phyloP scores from a whole-genome alignment of 805 yeast species.

The Candida parachauliodes region DNA sequence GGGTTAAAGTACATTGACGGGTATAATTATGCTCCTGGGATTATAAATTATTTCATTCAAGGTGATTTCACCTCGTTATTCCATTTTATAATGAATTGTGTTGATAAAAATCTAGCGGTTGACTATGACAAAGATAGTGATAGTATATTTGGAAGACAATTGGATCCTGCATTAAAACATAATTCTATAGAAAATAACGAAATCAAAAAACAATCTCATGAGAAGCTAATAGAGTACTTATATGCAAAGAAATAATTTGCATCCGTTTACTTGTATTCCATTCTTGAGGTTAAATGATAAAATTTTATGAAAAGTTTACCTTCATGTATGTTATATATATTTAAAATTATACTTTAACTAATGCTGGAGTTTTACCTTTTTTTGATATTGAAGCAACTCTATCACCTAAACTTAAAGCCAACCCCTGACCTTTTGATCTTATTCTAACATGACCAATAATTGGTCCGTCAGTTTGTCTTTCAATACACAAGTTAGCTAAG shows the following conservation, averaged over 20 bases:
- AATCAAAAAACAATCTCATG: conserved; percentile 7
- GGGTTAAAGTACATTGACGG: conserved; percentile 10
- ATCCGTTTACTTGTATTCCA: no score
- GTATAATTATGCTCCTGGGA: conserved; percentile 8
- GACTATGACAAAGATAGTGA: conserved; percentile 15
- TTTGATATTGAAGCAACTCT: conserved; percentile 82
- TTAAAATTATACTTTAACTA: conserved; percentile 4
- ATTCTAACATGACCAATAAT: conserved; percentile 93
- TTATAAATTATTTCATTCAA: conserved; percentile 9
- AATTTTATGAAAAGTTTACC: no score
- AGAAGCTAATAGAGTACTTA: conserved; percentile 6
- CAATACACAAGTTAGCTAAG: conserved; percentile 90
- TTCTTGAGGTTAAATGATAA: no score
- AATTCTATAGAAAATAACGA: conserved; percentile 14
- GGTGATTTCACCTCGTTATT: conserved; percentile 21
- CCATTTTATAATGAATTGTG: conserved; percentile 9
- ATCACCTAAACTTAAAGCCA: conserved; percentile 93
- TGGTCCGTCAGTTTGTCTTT: conserved; percentile 68
- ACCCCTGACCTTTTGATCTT: conserved; percentile 96
- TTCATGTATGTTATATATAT: not conserved
- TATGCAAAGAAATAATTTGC: no score
- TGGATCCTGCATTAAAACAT: conserved; percentile 17
- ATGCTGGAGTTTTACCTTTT: conserved; percentile 22
- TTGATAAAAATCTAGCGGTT: conserved; percentile 4
- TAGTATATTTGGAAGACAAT: conserved; percentile 14